Percentiles rank a stretch among this genome's conserved stretches.
These are phyloP conservation scores for Pichia sp. DNA, from an alignment of 1,139 yeast genomes.

Conservation along the genomic window DNA sequence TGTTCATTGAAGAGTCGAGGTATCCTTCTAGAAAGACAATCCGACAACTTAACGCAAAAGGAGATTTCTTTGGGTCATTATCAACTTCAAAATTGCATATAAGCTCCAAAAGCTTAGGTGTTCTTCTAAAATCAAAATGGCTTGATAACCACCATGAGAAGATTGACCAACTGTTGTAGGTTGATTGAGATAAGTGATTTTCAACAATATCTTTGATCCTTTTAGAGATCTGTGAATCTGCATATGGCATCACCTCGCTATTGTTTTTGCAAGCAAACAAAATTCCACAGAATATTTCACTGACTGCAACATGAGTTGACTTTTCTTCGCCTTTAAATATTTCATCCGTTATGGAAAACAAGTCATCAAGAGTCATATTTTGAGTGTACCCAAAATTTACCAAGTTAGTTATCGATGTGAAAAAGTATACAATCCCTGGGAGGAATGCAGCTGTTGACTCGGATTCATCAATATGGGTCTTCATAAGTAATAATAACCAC, in stretches of 20 bases:
- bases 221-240: conserved; percentile 42
- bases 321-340: conserved; percentile 56
- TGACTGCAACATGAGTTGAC: conserved; percentile 52
- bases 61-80: conserved; percentile 44
- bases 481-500: conserved; percentile 53
- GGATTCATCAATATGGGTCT: conserved; percentile 55
- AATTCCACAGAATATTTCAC: conserved; percentile 56
- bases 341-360: conserved; percentile 44
- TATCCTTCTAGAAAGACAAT: conserved; percentile 51
- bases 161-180: conserved; percentile 67
- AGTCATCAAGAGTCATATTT: conserved; percentile 36
- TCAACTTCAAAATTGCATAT: conserved; percentile 41
- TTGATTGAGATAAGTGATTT: conserved; percentile 69
- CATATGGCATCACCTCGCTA: conserved; percentile 25
- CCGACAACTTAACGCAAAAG: conserved; percentile 61
- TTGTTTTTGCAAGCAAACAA: conserved; percentile 40
- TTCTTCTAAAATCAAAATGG: conserved; percentile 60
- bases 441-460: conserved; percentile 58
- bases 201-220: conserved; percentile 44
- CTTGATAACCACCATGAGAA: conserved; percentile 71
- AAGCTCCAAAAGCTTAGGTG: conserved; percentile 43
- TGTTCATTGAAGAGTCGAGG: conserved; percentile 52
- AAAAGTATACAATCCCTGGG: conserved; percentile 51
- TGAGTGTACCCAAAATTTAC: conserved; percentile 37
- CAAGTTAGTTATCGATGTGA: conserved; percentile 40